Evolutionary conservation across 352 stramenopile genomes (phyloP).

Genomic region (Pythium phragmiticola): DNA sequence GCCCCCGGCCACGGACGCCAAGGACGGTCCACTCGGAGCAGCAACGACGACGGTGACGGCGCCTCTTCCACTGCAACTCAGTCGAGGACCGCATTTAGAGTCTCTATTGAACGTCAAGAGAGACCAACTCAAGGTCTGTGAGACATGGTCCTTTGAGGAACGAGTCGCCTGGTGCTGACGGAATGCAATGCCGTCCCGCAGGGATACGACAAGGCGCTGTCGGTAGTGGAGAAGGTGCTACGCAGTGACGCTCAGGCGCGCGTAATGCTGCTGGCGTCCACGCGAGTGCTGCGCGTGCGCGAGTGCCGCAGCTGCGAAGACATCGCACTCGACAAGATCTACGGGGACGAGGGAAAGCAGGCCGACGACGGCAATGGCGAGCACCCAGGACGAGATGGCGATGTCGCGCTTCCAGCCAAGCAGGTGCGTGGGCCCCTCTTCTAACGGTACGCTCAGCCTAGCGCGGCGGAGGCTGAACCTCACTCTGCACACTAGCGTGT

Average conservation of each 20-base stretch:
- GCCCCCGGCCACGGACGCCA: not conserved
- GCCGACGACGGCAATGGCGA: not conserved
- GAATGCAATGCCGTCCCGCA: not conserved
- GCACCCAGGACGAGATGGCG: not conserved
- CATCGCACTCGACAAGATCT: not conserved
- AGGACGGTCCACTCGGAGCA: not conserved
- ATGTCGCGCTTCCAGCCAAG: not conserved
- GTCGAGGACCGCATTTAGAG: constrained; percentile 1
- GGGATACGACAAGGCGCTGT: not conserved
- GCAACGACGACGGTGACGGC: not conserved
- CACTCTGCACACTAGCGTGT: constrained; percentile 28
- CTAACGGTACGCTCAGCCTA: not conserved
- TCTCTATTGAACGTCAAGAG: constrained; percentile 2
- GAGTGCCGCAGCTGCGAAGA: constrained; percentile 12
- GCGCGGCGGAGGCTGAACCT: not conserved
- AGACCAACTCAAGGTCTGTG: constrained; percentile 39
- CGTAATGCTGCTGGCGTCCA: constrained; percentile 38
- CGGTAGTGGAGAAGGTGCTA: constrained; percentile 25
- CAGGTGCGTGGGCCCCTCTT: not conserved
- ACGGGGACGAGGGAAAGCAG: constrained; percentile 8
- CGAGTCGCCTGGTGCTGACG: not conserved
- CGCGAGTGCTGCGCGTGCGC: constrained; percentile 7
- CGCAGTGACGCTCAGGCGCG: constrained; percentile 38
- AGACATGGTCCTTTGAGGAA: not conserved
- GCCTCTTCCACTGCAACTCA: constrained; percentile 1